A percentile compares a stretch with the other conserved stretches of the same genome.
These are phyloP conservation scores for Candida montana DNA, from an alignment of 805 yeast species.

Conservation along the genomic window DNA sequence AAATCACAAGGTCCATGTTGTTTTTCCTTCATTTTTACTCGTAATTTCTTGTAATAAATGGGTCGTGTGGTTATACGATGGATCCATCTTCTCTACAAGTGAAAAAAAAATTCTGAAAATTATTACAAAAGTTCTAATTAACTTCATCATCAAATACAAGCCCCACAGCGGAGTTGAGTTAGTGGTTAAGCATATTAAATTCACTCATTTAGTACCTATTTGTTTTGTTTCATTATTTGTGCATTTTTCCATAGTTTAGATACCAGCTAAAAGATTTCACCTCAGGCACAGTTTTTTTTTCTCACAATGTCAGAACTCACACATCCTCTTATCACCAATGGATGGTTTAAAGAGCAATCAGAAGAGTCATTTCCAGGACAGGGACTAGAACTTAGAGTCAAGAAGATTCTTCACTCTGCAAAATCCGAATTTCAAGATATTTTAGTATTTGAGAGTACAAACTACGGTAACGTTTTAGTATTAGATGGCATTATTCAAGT, in stretches of 20 bases:
- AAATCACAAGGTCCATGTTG: too few species aligned
- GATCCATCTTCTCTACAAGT: too few species aligned
- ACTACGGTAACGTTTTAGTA: slow-evolving; percentile 83
- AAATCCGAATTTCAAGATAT: slow-evolving; percentile 70
- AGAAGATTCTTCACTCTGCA: slow-evolving; percentile 58
- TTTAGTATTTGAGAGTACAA: slow-evolving; percentile 66
- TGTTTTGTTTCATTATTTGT: too few species aligned
- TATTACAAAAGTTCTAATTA: too few species aligned
- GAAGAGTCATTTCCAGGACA: slow-evolving; percentile 83
- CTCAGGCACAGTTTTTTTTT: not conserved
- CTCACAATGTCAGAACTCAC: slow-evolving; percentile 11
- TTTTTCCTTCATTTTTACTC: too few species aligned
- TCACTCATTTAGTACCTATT: too few species aligned
- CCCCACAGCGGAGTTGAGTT: too few species aligned
- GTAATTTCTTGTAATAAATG: too few species aligned
- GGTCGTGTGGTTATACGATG: too few species aligned
- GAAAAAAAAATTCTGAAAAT: not conserved
- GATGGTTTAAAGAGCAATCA: slow-evolving; percentile 79
- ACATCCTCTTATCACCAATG: slow-evolving; percentile 40
- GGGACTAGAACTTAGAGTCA: slow-evolving; percentile 62
- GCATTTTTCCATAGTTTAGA: too few species aligned
- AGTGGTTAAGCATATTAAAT: too few species aligned
- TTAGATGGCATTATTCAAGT: slow-evolving; percentile 89
- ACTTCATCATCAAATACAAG: not conserved
- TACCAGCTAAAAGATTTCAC: not conserved